Evolutionary conservation across 768 basidiomycete species (phyloP), one percentile per base, ranked within the genome.

Genomic region (Amanita brunnescens): DNA sequence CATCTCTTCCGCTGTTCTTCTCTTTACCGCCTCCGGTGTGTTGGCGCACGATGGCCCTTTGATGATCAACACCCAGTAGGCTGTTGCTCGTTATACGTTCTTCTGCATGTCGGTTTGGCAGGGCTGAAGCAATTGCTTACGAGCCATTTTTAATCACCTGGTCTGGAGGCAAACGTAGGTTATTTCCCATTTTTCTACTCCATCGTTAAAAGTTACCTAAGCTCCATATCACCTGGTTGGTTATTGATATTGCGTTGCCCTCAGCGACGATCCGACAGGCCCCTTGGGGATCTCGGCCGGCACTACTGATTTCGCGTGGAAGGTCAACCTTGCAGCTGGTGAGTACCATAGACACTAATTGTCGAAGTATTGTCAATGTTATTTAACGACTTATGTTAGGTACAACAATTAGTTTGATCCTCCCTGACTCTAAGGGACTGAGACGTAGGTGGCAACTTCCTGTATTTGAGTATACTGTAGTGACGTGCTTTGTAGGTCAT

Each of bases 51-150:
- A 54, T 55, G 20, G 6, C 49, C 26, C 59, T 81, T 57, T 67
- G 57, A n/a, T n/a, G 0, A 70, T 89, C 62, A 82, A 85, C 62
- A 91, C 87, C 33, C 87, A 87, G 87, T 88, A 57, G 60, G 85
- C 33, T n/a, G 6, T 16, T n/a, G 7, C 23, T 16, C 10, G 13
- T 30, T 29, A 4, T 13, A 14, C n/a, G 4, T 13, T 13, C 46
- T 6, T 20, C 7, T 2, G 6, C 16, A 6, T 29, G 9, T 49
- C 13, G 35, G 18, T 23, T 32, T 34, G 57, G 32, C 55, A 85
- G 83, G 33, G 12, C 62, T 34, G 73, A 69, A 44, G 73, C 68
- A 16, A 72, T 76, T 30, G 69, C 76, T 52, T 90, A 88, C 65
- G 63, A 80, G 57, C 81, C 87, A 9, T 62, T 75, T 24, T 62